Percentiles rank a stretch among this genome's conserved stretches.
These are phyloP conservation scores for Bacterosira constricta DNA, from an alignment of 108 stramenopile genomes.

Conservation along the genomic window DNA sequence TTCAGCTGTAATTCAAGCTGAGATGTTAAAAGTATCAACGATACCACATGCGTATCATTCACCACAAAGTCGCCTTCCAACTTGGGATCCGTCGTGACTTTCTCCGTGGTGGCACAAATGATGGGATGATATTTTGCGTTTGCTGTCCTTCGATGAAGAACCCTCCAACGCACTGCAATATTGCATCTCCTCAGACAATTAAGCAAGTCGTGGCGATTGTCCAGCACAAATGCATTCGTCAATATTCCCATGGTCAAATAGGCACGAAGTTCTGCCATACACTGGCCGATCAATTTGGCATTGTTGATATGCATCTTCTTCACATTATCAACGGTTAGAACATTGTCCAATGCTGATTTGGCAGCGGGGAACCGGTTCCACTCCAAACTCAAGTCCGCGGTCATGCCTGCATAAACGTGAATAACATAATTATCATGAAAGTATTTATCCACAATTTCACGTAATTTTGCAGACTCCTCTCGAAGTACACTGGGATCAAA, in stretches of 20 bases:
- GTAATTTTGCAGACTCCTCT: constrained; percentile 44
- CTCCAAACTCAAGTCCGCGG: constrained; percentile 61
- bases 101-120: constrained; percentile 18
- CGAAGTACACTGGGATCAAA: constrained; percentile 53
- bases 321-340: constrained; percentile 29
- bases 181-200: constrained; percentile 56
- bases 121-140: constrained; percentile 21
- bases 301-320: constrained; percentile 40
- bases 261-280: constrained; percentile 39
- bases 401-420: constrained; percentile 52
- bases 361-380: constrained; percentile 63
- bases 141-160: constrained; percentile 63
- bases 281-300: constrained; percentile 39
- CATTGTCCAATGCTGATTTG: constrained; percentile 49
- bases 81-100: constrained; percentile 34
- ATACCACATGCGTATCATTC: constrained; percentile 49
- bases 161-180: constrained; percentile 62
- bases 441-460: constrained; percentile 64
- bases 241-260: constrained; percentile 50
- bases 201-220: constrained; percentile 49
- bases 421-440: constrained; percentile 76
- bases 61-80: constrained; percentile 34
- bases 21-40: constrained; percentile 55
- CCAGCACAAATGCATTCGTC: constrained; percentile 57
- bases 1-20: constrained; percentile 68